Conservation (phyloP, 768 basidiomycete genomes). For the Leccinum variicolor region DNA sequence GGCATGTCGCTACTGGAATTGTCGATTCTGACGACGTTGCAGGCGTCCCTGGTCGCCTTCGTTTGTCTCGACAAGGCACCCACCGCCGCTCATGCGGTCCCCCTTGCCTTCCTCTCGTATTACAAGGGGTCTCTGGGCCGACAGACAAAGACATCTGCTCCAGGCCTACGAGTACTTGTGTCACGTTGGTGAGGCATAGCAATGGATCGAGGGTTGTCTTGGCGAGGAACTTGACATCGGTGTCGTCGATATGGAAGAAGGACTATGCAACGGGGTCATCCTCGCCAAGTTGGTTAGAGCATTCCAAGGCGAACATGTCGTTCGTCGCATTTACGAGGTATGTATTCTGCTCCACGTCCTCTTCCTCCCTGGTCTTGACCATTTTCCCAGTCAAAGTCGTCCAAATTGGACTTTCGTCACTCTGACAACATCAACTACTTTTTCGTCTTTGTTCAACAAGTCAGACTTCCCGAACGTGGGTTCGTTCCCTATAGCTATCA, state of each 20-base stretch:
- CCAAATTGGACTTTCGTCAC: slow-evolving; percentile 90
- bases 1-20: slow-evolving; percentile 36
- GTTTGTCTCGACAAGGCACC: slow-evolving; percentile 68
- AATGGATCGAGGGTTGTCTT: slow-evolving; percentile 97
- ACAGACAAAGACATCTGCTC: slow-evolving; percentile 87
- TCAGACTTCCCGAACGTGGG: slow-evolving; percentile 89
- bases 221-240: slow-evolving; percentile 86
- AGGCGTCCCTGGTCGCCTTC: slow-evolving; percentile 80
- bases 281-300: slow-evolving; percentile 85
- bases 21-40: slow-evolving; percentile 60
- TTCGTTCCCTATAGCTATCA: background rate
- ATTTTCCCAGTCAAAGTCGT: slow-evolving; percentile 50
- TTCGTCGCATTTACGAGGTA: slow-evolving; percentile 91
- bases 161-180: slow-evolving; percentile 98
- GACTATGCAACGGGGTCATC: slow-evolving; percentile 88
- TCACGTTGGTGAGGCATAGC: slow-evolving; percentile 96
- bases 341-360: slow-evolving; percentile 17
- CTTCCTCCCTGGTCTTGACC: slow-evolving; percentile 1
- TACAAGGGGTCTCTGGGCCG: slow-evolving; percentile 76
- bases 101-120: slow-evolving; percentile 58
- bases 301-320: slow-evolving; percentile 77
- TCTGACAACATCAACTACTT: slow-evolving; percentile 98
- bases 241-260: slow-evolving; percentile 95
- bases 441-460: slow-evolving; percentile 81
- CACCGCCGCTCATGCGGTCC: slow-evolving; percentile 46